These are phyloP conservation scores for Ascochyta koolunga DNA, from an alignment of 2,329 filamentous ascomycete genomes.

Conservation along the genomic window DNA sequence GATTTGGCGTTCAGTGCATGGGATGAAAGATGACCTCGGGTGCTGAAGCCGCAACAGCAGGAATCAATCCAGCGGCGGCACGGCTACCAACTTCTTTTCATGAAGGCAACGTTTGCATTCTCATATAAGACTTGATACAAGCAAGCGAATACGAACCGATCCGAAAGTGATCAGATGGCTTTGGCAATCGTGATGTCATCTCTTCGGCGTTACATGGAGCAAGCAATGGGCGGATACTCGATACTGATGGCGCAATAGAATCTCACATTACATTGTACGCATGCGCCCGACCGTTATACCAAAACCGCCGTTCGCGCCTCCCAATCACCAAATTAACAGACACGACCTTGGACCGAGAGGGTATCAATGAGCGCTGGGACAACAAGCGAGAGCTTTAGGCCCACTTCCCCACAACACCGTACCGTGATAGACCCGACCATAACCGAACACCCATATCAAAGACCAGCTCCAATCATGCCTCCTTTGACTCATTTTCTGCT, in stretches of 20 bases:
- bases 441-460: background rate
- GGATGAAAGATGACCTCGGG: constrained; percentile 50
- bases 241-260: constrained; percentile 43
- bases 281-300: constrained; percentile 24
- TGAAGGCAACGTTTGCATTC: constrained; percentile 49
- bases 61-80: constrained; percentile 42
- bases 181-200: constrained; percentile 44
- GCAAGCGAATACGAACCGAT: constrained; percentile 51
- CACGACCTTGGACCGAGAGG: constrained; percentile 7
- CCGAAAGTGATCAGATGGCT: constrained; percentile 46
- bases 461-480: background rate
- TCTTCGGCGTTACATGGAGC: constrained; percentile 33
- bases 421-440: background rate
- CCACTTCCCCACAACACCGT: constrained; percentile 11
- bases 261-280: constrained; percentile 26
- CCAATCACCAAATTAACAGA: constrained; percentile 1
- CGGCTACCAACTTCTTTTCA: constrained; percentile 46
- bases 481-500: constrained; percentile 23
- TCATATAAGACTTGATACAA: constrained; percentile 50
- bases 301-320: constrained; percentile 11
- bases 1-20: constrained; percentile 50
- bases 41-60: constrained; percentile 50
- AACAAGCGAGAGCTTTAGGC: constrained; percentile 3
- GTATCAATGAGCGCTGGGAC: constrained; percentile 11
- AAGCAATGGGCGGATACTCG: constrained; percentile 27